Conservation (phyloP, 306 rosid species). For the Glycyrrhiza uralensis region DNA sequence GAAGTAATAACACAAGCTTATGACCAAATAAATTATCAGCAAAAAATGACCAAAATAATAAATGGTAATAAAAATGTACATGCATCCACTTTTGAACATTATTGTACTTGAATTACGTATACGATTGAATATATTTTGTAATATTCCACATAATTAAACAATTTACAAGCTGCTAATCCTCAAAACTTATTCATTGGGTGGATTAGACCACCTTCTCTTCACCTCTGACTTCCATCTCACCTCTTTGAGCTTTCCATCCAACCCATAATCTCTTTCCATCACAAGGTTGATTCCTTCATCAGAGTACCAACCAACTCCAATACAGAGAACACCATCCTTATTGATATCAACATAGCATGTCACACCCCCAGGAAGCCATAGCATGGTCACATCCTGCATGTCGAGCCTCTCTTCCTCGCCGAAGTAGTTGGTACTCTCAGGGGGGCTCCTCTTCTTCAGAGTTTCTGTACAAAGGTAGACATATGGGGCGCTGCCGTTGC, state of each 20-base stretch:
- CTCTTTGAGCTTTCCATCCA: constrained; percentile 86
- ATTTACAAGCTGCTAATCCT: constrained; percentile 27
- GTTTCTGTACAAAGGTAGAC: constrained; percentile 80
- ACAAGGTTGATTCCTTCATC: constrained; percentile 92
- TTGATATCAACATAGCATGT: constrained; percentile 73
- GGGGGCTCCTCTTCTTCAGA: constrained; percentile 66
- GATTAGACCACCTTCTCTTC: constrained; percentile 78
- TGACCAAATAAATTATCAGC: neutral
- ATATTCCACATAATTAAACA: neutral
- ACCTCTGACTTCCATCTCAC: constrained; percentile 74
- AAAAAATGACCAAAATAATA: neutral
- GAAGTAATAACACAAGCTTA: too few relatives aligned
- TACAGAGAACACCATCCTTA: constrained; percentile 78
- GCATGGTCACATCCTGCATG: constrained; percentile 68
- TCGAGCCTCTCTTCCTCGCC: constrained; percentile 81
- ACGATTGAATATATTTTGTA: neutral
- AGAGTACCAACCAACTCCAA: constrained; percentile 95
- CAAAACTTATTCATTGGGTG: constrained; percentile 35
- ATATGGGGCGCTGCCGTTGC: constrained; percentile 22
- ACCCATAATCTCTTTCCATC: constrained; percentile 95
- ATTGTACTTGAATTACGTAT: neutral
- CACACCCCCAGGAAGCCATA: constrained; percentile 94
- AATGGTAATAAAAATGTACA: neutral
- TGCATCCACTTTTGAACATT: neutral
- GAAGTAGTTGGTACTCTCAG: constrained; percentile 50